phyloP scores from a whole-genome alignment of 2,329 filamentous ascomycete species.

The Verticillium zaregamsianum region DNA sequence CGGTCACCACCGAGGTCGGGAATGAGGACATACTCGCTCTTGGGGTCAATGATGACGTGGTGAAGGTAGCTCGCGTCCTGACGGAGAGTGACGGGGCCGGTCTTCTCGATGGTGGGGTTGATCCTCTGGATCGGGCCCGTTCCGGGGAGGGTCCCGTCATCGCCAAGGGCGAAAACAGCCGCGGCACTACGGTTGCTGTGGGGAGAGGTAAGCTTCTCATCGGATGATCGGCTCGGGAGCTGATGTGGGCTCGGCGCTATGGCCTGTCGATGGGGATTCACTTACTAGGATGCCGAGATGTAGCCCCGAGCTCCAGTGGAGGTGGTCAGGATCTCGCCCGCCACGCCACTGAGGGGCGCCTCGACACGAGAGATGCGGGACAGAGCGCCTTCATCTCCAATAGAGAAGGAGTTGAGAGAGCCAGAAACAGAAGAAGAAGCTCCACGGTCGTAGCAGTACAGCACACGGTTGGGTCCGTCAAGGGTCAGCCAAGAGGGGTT shows the following conservation, averaged over 20 bases:
- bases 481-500: conserved; percentile 13
- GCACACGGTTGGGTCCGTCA: conserved; percentile 8
- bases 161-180: conserved; percentile 10
- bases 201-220: conserved; percentile 2
- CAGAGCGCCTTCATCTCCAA: conserved; percentile 9
- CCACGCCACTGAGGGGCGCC: conserved; percentile 13
- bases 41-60: conserved; percentile 12
- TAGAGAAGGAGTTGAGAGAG: conserved; percentile 13
- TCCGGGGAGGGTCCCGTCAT: conserved; percentile 12
- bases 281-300: conserved; percentile 14
- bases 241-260: background rate
- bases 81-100: conserved; percentile 9
- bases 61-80: conserved; percentile 12
- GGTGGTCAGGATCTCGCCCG: conserved; percentile 14
- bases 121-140: conserved; percentile 12
- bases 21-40: conserved; percentile 9
- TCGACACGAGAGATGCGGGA: conserved; percentile 12
- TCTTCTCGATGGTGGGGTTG: conserved; percentile 12
- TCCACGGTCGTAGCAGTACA: conserved; percentile 13
- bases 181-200: conserved; percentile 11
- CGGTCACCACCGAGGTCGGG: conserved; percentile 11
- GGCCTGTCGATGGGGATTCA: background rate
- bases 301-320: conserved; percentile 13
- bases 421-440: conserved; percentile 6
- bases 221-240: background rate